Evolutionary conservation across 75 land plant genomes (phyloP).

Genomic region (Pinus tabuliformis): DNA sequence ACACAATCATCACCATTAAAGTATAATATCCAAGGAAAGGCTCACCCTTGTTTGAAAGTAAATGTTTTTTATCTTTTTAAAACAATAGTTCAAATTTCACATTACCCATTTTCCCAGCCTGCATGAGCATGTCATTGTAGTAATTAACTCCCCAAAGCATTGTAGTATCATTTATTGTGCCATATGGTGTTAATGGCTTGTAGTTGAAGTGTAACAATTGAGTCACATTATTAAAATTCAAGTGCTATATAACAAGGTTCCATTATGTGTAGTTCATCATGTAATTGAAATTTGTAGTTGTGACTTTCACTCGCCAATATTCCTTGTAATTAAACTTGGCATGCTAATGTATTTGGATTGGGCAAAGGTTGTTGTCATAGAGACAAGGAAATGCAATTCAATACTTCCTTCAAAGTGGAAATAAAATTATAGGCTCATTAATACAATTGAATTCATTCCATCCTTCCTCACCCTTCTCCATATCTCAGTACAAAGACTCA

Average conservation of each 20-base stretch:
- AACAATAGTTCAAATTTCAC: conserved; percentile 69
- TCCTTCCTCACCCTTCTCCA: too few relatives aligned
- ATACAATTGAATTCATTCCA: too few relatives aligned
- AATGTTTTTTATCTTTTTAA: conserved; percentile 48
- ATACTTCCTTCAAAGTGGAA: too few relatives aligned
- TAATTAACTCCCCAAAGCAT: conserved; percentile 74
- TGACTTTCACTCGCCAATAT: conserved; percentile 66
- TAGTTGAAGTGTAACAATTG: conserved; percentile 69
- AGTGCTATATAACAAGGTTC: conserved; percentile 70
- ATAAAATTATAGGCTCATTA: too few relatives aligned
- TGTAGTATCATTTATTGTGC: conserved; percentile 58
- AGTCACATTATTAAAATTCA: conserved; percentile 61
- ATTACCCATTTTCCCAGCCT: conserved; percentile 60
- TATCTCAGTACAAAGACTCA: too few relatives aligned
- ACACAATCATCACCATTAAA: conserved; percentile 78
- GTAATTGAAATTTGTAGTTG: conserved; percentile 61
- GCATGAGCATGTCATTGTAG: conserved; percentile 71
- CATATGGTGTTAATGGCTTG: conserved; percentile 55
- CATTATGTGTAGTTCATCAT: conserved; percentile 62
- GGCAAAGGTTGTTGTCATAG: too few relatives aligned
- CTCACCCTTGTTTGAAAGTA: conserved; percentile 66
- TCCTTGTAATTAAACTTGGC: conserved; percentile 66
- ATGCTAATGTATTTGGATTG: conserved; percentile 70
- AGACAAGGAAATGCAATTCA: too few relatives aligned
- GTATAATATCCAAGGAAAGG: conserved; percentile 58